Evolutionary conservation across 2,329 filamentous ascomycete genomes (phyloP), one percentile per base, ranked within the genome.

Genomic region (Niveomyces coronatus): DNA sequence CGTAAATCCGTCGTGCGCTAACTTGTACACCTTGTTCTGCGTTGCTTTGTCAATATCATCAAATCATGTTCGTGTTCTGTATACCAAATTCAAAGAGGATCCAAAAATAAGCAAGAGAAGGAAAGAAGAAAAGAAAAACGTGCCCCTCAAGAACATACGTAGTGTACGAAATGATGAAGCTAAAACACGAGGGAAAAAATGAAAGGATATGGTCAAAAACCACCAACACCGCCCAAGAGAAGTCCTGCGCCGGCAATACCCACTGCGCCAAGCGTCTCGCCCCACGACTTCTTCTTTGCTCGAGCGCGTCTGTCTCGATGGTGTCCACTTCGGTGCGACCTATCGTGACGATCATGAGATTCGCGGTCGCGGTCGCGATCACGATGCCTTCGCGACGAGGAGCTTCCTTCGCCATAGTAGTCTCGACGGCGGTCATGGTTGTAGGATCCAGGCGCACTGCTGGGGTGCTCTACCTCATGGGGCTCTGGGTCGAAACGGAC

Each of bases 161-260:
- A n/a, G n/a, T n/a, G n/a, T n/a, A n/a, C n/a, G n/a, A n/a, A n/a
- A n/a, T n/a, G n/a, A n/a, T n/a, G n/a, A n/a, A n/a, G n/a, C n/a
- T n/a, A n/a, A n/a, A n/a, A n/a, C n/a, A n/a, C n/a, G n/a, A n/a
- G n/a, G 23, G 20, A 27, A 26, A 20, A 15, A 7, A 19, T 14
- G 22, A 19, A 24, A 4, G 10, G 19, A 15, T 15, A 8, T 20
- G n/a, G 3, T 46, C 42, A 55, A 20, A 57, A 46, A 5, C 47
- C 54, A 9, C 52, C 53, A 2, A 40, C 4, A 72, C 73, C 18
- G 74, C 74, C 50, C 43, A 79, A 53, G 37, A 71, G 76, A 3
- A 68, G 73, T 1, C 76, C 74, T 0, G 74, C 74, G 9, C 75
- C 72, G 4, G 75, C 75, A 20, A 80, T 70, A 1, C 75, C 70